Evolutionary conservation across 495 filamentous ascomycete genomes (phyloP).

Genomic region (Trichoderma erinaceum): DNA sequence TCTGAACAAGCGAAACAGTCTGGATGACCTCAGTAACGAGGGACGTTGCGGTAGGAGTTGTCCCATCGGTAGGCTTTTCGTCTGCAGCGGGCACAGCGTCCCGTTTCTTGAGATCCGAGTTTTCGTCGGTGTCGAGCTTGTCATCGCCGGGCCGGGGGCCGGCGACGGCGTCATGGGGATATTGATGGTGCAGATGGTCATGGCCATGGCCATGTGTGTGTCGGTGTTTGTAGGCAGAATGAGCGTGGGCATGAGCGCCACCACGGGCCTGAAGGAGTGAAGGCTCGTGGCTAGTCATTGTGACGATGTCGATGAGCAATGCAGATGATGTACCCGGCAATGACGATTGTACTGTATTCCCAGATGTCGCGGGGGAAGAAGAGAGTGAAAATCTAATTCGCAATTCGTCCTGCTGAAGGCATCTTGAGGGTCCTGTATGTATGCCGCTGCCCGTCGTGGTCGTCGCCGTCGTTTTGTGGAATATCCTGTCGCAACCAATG

Average conservation of each 20-base stretch:
- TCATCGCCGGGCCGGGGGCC: neutral
- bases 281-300: constrained; percentile 48
- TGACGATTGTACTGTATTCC: constrained; percentile 10
- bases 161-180: neutral
- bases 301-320: constrained; percentile 33
- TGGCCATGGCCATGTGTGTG: constrained; percentile 27
- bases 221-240: constrained; percentile 27
- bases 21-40: constrained; percentile 18
- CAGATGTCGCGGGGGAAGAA: neutral
- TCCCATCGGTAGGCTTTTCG: neutral
- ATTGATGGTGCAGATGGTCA: constrained; percentile 13
- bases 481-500: neutral
- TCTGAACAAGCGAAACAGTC: constrained; percentile 26
- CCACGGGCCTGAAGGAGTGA: constrained; percentile 49
- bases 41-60: neutral
- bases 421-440: neutral
- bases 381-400: constrained; percentile 6
- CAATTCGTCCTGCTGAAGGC: constrained; percentile 1
- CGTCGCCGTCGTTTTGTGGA: neutral
- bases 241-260: constrained; percentile 22
- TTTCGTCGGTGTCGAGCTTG: neutral
- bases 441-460: neutral
- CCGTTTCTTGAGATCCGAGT: neutral
- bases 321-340: constrained; percentile 7
- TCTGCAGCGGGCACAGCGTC: neutral